phyloP scores from a whole-genome alignment of 2,329 filamentous ascomycete species.

The Didymella glomerata region DNA sequence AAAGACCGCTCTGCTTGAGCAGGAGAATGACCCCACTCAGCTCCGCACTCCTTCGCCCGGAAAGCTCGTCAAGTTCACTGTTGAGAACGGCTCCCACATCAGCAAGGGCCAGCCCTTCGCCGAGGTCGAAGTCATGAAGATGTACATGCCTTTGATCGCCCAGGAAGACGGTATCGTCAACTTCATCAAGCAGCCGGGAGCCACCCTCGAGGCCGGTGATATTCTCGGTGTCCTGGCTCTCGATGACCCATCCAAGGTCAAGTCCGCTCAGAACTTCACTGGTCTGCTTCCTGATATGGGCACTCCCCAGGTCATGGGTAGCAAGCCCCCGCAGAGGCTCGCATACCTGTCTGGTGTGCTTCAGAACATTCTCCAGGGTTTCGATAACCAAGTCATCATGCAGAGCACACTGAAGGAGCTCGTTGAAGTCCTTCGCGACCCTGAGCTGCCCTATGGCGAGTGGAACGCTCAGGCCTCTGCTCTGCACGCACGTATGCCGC shows the following conservation, averaged over 20 bases:
- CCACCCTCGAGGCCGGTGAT: constrained; percentile 96
- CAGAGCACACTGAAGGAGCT: constrained; percentile 83
- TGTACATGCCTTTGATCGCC: constrained; percentile 99
- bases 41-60: constrained; percentile 92
- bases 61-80: constrained; percentile 97
- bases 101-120: constrained; percentile 91
- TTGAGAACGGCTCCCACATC: constrained; percentile 94
- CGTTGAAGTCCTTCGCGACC: constrained; percentile 86
- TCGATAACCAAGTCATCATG: constrained; percentile 98
- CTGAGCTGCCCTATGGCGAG: constrained; percentile 92
- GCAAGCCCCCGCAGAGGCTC: constrained; percentile 91
- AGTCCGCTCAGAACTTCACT: constrained; percentile 93
- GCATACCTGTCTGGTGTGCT: constrained; percentile 78
- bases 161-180: constrained; percentile 96
- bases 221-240: constrained; percentile 97
- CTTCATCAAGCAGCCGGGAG: constrained; percentile 98
- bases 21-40: constrained; percentile 98
- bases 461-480: constrained; percentile 97
- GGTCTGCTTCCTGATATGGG: constrained; percentile 89
- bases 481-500: constrained; percentile 95
- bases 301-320: constrained; percentile 84
- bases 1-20: constrained; percentile 97
- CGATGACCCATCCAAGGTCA: constrained; percentile 94
- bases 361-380: constrained; percentile 87
- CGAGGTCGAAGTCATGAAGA: constrained; percentile 99